A percentile compares a stretch with the other conserved stretches of the same genome.
Evolutionary conservation across 2,329 filamentous ascomycete species (phyloP).

Genomic region (Hirsutella thompsonii): DNA sequence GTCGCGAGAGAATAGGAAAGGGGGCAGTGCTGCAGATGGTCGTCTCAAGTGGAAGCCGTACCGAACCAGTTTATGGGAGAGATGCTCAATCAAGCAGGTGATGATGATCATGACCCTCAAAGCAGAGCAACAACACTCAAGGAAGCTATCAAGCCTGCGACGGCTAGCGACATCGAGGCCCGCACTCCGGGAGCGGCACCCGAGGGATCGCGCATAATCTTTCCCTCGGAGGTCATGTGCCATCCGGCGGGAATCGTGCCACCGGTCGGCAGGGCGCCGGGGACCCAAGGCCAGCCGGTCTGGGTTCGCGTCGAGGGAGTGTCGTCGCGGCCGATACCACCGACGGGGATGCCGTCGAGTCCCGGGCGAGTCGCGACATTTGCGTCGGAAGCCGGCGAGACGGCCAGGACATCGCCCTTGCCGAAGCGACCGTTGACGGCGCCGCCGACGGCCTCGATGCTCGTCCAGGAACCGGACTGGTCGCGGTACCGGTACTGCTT

Average conservation of each 20-base stretch:
- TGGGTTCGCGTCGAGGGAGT: constrained; percentile 38
- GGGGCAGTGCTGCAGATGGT: no score
- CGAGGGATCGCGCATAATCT: constrained; percentile 35
- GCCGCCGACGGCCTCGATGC: constrained; percentile 72
- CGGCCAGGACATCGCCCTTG: constrained; percentile 46
- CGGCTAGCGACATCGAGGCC: no score
- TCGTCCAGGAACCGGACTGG: constrained; percentile 63
- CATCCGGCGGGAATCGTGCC: constrained; percentile 57
- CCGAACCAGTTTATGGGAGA: no score
- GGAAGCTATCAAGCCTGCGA: no score
- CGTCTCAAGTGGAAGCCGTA: no score
- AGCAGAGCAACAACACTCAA: no score
- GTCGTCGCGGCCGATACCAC: constrained; percentile 21
- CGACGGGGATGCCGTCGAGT: constrained; percentile 10
- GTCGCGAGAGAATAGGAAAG: no score
- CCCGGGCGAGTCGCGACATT: no score
- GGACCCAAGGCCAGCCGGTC: constrained; percentile 58
- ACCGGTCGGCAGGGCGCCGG: constrained; percentile 36
- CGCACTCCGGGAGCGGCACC: constrained; percentile 14
- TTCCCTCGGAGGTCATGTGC: no score
- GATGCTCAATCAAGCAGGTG: no score
- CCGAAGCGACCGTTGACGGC: constrained; percentile 73
- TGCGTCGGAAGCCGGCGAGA: constrained; percentile 5
- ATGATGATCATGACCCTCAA: no score
- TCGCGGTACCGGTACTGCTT: constrained; percentile 73